Evolutionary conservation across 768 basidiomycete species (phyloP).

Genomic region (Rhodotorula paludigena): DNA sequence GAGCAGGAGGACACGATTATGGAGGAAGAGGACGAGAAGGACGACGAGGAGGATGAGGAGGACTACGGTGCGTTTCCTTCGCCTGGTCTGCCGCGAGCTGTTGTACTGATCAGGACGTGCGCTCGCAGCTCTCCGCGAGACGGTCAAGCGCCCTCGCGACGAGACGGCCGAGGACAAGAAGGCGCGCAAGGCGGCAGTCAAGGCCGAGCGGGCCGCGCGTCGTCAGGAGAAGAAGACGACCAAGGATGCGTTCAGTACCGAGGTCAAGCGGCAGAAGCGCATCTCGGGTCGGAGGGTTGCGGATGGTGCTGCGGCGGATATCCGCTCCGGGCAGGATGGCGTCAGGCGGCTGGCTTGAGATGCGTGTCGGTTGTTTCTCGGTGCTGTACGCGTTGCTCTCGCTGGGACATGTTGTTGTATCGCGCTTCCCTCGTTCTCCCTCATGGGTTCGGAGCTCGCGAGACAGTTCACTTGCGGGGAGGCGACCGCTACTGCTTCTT

Average conservation of each 20-base stretch:
- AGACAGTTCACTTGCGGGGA: background rate
- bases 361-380: background rate
- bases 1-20: conserved; percentile 26
- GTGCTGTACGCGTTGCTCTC: background rate
- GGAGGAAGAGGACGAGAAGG: conserved; percentile 46
- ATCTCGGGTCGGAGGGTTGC: conserved; percentile 30
- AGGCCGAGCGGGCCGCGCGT: conserved; percentile 50
- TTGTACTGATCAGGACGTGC: background rate
- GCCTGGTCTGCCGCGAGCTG: background rate
- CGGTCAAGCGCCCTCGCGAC: conserved; percentile 64
- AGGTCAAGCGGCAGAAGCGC: conserved; percentile 48
- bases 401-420: background rate
- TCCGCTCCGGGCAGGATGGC: conserved; percentile 27
- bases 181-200: conserved; percentile 51
- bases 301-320: conserved; percentile 37
- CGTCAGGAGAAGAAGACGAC: conserved; percentile 51
- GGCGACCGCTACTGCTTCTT: background rate
- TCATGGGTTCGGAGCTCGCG: background rate
- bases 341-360: conserved; percentile 29
- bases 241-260: conserved; percentile 49
- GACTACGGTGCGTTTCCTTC: conserved; percentile 33
- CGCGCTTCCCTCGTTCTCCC: background rate
- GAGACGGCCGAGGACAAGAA: conserved; percentile 59
- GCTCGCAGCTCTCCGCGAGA: conserved; percentile 49
- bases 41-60: conserved; percentile 46